Percentiles rank a stretch among this genome's conserved stretches.
These are phyloP conservation scores for Alternaria burnsii DNA, from an alignment of 2,329 filamentous ascomycete species.

Conservation along the genomic window DNA sequence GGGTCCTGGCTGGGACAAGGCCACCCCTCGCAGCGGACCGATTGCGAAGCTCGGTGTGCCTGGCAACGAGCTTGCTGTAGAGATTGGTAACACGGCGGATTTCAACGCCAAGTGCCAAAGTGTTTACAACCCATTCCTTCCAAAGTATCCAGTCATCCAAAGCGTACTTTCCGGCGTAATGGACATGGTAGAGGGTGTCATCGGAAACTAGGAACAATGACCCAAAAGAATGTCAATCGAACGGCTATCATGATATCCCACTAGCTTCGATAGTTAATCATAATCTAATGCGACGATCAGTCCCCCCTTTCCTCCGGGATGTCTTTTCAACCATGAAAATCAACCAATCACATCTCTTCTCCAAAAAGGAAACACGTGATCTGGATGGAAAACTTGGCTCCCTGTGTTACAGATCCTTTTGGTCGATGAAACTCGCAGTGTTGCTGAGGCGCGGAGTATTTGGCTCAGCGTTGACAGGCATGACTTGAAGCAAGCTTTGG, in stretches of 20 bases:
- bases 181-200: slow-evolving; percentile 1
- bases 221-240: background rate
- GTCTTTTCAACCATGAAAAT: background rate
- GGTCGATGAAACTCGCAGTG: background rate
- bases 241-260: background rate
- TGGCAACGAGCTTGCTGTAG: slow-evolving; percentile 45
- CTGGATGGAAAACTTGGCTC: background rate
- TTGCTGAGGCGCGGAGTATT: background rate
- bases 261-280: background rate
- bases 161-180: slow-evolving; percentile 14
- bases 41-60: slow-evolving; percentile 48
- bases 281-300: background rate
- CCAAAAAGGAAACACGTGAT: background rate
- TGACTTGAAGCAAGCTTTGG: background rate
- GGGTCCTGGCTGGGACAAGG: slow-evolving; percentile 55
- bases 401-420: background rate
- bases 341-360: background rate
- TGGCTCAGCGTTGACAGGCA: background rate
- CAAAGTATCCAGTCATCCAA: slow-evolving; percentile 34
- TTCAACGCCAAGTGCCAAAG: slow-evolving; percentile 48
- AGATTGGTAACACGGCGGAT: slow-evolving; percentile 41
- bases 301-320: background rate
- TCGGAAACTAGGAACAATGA: slow-evolving; percentile 7
- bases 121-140: slow-evolving; percentile 33
- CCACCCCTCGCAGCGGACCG: slow-evolving; percentile 38